A percentile compares a stretch with the other conserved stretches of the same genome.
Evolutionary conservation across 495 filamentous ascomycete species (phyloP).

Genomic region (Penicillium canariense): DNA sequence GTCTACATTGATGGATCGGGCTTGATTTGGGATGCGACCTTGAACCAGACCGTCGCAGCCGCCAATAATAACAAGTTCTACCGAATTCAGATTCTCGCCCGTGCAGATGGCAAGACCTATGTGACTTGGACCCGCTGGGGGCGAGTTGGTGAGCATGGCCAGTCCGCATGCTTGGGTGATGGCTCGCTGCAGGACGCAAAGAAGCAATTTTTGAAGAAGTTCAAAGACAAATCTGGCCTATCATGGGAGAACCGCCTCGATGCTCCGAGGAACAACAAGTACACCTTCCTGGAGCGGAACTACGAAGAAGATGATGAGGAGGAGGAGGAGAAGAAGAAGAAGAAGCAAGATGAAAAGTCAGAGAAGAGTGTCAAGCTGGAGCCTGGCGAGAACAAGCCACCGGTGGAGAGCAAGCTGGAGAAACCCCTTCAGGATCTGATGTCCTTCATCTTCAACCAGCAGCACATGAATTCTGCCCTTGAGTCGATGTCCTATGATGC

Average conservation of each 20-base stretch:
- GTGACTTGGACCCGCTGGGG: slow-evolving; percentile 73
- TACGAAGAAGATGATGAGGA: slow-evolving; percentile 70
- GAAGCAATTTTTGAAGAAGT: slow-evolving; percentile 63
- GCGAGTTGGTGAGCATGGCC: slow-evolving; percentile 71
- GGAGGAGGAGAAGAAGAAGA: slow-evolving; percentile 40
- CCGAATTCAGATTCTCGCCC: slow-evolving; percentile 51
- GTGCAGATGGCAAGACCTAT: slow-evolving; percentile 31
- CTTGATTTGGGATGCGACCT: slow-evolving; percentile 59
- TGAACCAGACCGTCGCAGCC: slow-evolving; percentile 50
- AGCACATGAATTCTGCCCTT: slow-evolving; percentile 65
- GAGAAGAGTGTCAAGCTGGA: slow-evolving; percentile 29
- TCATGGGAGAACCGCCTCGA: slow-evolving; percentile 61
- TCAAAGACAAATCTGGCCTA: slow-evolving; percentile 74
- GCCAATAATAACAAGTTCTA: slow-evolving; percentile 76
- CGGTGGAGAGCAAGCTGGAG: slow-evolving; percentile 53
- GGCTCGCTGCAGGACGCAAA: slow-evolving; percentile 47
- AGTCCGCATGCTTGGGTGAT: slow-evolving; percentile 47
- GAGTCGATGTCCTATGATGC: slow-evolving; percentile 70
- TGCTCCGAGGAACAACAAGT: slow-evolving; percentile 62
- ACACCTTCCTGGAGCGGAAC: slow-evolving; percentile 70
- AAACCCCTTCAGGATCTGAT: slow-evolving; percentile 64
- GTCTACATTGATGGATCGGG: slow-evolving; percentile 65
- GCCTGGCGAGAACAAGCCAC: slow-evolving; percentile 22
- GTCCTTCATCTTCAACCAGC: slow-evolving; percentile 76
- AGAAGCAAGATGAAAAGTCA: too few species aligned